Evolutionary conservation across 805 yeast species (phyloP).

Genomic region (Ogataea dorogensis): DNA sequence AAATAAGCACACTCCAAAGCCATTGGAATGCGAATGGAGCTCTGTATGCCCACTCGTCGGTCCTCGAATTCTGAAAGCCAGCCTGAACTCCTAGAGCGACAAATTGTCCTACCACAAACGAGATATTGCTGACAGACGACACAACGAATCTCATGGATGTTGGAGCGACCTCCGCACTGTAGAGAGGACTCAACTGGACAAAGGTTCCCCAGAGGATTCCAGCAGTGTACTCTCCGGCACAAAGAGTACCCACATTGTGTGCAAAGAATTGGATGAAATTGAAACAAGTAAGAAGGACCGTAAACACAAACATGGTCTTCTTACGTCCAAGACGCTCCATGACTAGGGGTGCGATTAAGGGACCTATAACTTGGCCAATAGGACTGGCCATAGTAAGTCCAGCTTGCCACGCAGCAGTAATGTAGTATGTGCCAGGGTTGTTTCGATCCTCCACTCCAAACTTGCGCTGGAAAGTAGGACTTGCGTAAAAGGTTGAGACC

Average conservation of each 20-base stretch:
- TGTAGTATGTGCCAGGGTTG: slow-evolving; percentile 27
- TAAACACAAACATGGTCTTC: slow-evolving; percentile 33
- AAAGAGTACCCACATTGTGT: slow-evolving; percentile 36
- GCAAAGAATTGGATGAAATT: slow-evolving; percentile 44
- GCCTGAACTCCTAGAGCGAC: slow-evolving; percentile 51
- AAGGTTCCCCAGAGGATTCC: slow-evolving; percentile 59
- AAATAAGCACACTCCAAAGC: slow-evolving; percentile 54
- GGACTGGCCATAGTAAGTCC: slow-evolving; percentile 34
- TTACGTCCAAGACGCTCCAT: slow-evolving; percentile 43
- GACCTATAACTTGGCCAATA: slow-evolving; percentile 35
- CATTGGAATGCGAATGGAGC: slow-evolving; percentile 61
- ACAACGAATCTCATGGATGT: slow-evolving; percentile 46
- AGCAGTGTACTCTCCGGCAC: slow-evolving; percentile 42
- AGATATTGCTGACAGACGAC: slow-evolving; percentile 48
- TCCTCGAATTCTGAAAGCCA: slow-evolving; percentile 7
- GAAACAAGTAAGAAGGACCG: slow-evolving; percentile 32
- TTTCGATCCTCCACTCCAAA: slow-evolving; percentile 27
- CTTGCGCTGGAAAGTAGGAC: slow-evolving; percentile 37
- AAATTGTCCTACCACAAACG: slow-evolving; percentile 59
- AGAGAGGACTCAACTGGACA: slow-evolving; percentile 49
- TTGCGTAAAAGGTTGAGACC: slow-evolving; percentile 36
- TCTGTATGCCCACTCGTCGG: slow-evolving; percentile 41
- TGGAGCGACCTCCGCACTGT: slow-evolving; percentile 61
- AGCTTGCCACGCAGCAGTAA: slow-evolving; percentile 46
- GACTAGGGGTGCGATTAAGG: slow-evolving; percentile 39